These are phyloP conservation scores for Podosphaera aphanis DNA, from an alignment of 2,329 filamentous ascomycete species.

Conservation along the genomic window DNA sequence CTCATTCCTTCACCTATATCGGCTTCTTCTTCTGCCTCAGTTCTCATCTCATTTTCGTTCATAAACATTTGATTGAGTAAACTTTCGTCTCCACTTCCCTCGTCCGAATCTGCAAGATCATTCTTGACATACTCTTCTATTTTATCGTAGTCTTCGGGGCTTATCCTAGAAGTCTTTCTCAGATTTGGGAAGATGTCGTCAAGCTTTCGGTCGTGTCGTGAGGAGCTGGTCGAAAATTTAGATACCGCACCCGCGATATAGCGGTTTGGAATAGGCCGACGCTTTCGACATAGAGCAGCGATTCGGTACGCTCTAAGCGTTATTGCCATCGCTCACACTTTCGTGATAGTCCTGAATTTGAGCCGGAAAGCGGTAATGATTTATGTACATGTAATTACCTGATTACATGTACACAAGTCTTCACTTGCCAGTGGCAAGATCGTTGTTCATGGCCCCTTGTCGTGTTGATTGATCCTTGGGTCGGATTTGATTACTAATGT, in stretches of 20 bases:
- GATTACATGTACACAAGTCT: too few relatives aligned
- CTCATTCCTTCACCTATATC: background rate
- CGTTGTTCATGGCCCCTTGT: too few relatives aligned
- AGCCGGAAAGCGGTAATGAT: too few relatives aligned
- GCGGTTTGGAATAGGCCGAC: background rate
- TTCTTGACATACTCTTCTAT: constrained; percentile 1
- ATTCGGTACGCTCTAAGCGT: too few relatives aligned
- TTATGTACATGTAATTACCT: too few relatives aligned
- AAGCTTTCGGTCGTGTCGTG: background rate
- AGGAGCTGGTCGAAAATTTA: background rate
- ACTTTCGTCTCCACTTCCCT: background rate
- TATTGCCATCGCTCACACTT: too few relatives aligned
- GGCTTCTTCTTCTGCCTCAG: background rate
- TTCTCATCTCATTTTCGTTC: background rate
- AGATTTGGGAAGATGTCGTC: background rate
- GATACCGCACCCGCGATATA: background rate
- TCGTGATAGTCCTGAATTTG: too few relatives aligned
- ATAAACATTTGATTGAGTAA: background rate
- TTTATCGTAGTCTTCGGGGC: background rate
- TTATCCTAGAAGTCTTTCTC: background rate
- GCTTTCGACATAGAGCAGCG: background rate
- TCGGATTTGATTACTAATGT: too few relatives aligned
- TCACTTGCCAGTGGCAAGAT: too few relatives aligned
- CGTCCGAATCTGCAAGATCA: constrained; percentile 3
- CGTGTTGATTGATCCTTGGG: too few relatives aligned